Percentiles rank a stretch among this genome's conserved stretches.
phyloP scores from a whole-genome alignment of 371 early-diverging fungal genomes.

The Mucor plumbeus region DNA sequence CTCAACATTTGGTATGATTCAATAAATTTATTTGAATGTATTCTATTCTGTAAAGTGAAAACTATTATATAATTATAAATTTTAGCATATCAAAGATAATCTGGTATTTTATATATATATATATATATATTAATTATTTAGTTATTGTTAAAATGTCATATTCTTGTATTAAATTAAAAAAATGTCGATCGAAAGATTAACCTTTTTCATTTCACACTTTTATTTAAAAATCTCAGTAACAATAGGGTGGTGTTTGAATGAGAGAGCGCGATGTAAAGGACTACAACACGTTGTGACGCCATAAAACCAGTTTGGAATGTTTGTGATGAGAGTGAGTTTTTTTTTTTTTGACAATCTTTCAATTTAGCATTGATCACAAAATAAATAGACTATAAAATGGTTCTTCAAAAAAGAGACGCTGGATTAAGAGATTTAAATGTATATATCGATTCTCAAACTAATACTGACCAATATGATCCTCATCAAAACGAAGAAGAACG shows the following conservation, averaged over 20 bases:
- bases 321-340: neutral
- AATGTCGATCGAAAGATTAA: neutral
- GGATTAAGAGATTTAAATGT: conserved; percentile 23
- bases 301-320: neutral
- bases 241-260: neutral
- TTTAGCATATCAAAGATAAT: no score
- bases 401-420: conserved; percentile 11
- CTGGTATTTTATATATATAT: no score
- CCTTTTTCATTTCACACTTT: no score
- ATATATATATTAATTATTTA: no score
- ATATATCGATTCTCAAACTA: conserved; percentile 22
- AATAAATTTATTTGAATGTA: no score
- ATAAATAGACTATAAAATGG: conserved; percentile 2
- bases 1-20: no score
- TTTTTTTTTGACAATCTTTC: neutral
- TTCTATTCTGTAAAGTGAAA: no score
- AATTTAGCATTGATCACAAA: neutral
- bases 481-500: conserved; percentile 56
- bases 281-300: neutral
- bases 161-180: no score
- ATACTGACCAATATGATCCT: conserved; percentile 44
- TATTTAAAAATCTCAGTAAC: no score
- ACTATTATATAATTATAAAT: no score
- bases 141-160: no score
- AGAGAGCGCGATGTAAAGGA: neutral